phyloP scores from a whole-genome alignment of 208 protist genomes.

The Leishmania lainsoni region DNA sequence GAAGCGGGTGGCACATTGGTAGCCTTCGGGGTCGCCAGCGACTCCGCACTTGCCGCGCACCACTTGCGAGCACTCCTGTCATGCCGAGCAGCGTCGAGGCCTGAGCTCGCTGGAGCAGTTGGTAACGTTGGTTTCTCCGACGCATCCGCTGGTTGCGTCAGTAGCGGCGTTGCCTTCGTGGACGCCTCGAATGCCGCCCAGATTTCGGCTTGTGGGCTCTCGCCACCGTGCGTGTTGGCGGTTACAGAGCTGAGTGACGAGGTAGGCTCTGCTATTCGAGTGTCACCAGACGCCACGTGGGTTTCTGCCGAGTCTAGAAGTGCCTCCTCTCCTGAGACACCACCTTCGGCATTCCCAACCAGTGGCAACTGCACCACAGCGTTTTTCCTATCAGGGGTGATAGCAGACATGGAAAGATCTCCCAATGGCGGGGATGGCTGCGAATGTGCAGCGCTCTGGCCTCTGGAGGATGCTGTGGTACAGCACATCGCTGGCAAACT shows the following conservation, averaged over 20 bases:
- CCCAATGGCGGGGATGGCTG: not conserved
- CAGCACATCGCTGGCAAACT: not conserved
- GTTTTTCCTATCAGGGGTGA: not conserved
- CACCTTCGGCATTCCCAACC: not conserved
- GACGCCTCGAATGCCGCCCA: not conserved
- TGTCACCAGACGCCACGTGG: not conserved
- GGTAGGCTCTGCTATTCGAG: not conserved
- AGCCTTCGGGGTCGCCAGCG: not conserved
- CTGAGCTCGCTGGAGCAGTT: not conserved
- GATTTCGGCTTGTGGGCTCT: no score
- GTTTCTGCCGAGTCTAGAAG: not conserved
- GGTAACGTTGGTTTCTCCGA: not conserved
- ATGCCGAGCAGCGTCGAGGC: not conserved
- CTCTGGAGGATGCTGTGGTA: not conserved
- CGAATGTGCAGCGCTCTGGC: not conserved
- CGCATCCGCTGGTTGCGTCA: not conserved
- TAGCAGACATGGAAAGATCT: not conserved
- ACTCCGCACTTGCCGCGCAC: not conserved
- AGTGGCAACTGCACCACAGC: not conserved
- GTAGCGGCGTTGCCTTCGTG: not conserved
- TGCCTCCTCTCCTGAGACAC: not conserved
- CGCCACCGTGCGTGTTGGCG: not conserved
- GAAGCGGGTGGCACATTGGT: not conserved
- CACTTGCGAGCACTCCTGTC: no score
- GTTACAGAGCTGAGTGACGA: not conserved